Base-by-base conservation (phyloP, 2,329 filamentous ascomycete genomes). In the Microsporum audouinii region DNA sequence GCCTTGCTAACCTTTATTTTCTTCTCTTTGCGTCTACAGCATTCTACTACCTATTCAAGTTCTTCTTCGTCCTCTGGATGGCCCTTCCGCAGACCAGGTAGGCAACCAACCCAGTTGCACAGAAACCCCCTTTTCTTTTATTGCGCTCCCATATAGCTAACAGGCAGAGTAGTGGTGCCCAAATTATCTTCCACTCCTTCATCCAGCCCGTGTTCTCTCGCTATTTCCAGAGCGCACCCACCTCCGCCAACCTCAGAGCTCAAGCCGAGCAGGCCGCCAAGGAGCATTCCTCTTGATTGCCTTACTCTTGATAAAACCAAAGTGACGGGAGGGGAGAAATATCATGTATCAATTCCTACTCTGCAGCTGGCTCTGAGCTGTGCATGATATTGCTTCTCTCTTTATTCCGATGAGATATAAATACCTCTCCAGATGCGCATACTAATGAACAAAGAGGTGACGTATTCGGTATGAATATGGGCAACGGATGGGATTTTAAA, bases 11-110 rank as follows among this genome's bases (percentile, higher is more conserved):
- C 23, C 7, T 7, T 5, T 27, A 5, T 3, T 14, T 10, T 49
- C 38, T 14, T n/a, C 38, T 41, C 38, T 39, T 5, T 38, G 10
- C 38, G 8, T 45, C 27, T 49, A 23, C 23, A 79, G 77, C 94
- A 73, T 99, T 99, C 82, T 99, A 99, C 88, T 99, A 89, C 79
- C 92, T 91, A 74, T 97, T 99, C 88, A 99, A 99, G 84, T 96
- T 99, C 74, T 81, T 95, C 73, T 88, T 97, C 76, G 83, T 97
- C 71, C 86, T 99, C 75, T 99, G 94, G 94, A 91, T 99, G 80
- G 86, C 92, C 69, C 90, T 99, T 71, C 94, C 94, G 76, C 84
- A 89, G 77, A 96, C 95, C 81, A 82, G 82, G 92, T 96, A 87
- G 74, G 87, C 80, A n/a, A 10, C 23, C 58, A 57, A 29, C 57